A percentile compares a stretch with the other conserved stretches of the same genome.
Conservation (phyloP, 768 basidiomycete species). For the Kwoniella shandongensis region DNA sequence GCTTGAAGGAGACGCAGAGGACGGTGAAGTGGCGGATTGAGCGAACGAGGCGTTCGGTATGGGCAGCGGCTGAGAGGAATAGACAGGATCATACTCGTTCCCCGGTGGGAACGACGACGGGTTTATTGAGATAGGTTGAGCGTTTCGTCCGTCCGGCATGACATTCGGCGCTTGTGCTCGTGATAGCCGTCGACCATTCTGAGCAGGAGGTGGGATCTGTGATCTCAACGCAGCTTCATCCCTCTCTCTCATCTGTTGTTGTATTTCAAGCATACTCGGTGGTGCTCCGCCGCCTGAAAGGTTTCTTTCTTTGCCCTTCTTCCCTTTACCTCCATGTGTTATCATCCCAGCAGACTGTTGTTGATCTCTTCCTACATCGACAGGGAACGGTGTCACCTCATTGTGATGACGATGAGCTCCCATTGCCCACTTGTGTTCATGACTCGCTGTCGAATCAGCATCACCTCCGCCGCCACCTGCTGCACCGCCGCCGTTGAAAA, state of each 20-base stretch:
- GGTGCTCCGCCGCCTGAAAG: constrained; percentile 9
- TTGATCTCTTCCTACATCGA: constrained; percentile 29
- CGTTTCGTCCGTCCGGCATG: constrained; percentile 7
- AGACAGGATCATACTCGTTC: constrained; percentile 3
- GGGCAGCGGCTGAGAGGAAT: constrained; percentile 13
- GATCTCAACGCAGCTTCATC: constrained; percentile 20
- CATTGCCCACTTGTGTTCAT: constrained; percentile 20
- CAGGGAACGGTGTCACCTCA: constrained; percentile 38
- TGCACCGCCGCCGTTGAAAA: constrained; percentile 2
- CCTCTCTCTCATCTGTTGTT: constrained; percentile 25
- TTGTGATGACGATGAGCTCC: constrained; percentile 12
- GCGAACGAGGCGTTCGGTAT: constrained; percentile 19
- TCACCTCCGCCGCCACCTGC: background rate
- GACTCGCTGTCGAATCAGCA: background rate
- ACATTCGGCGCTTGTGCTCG: background rate
- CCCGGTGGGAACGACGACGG: constrained; percentile 8
- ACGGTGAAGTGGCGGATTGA: constrained; percentile 4
- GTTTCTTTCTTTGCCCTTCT: constrained; percentile 21
- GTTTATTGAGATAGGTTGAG: constrained; percentile 2
- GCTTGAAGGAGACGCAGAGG: constrained; percentile 12
- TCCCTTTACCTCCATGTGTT: constrained; percentile 7
- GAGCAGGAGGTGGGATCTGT: background rate
- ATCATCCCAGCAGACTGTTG: background rate
- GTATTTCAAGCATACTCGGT: constrained; percentile 35
- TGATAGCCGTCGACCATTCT: background rate